phyloP scores from a whole-genome alignment of 495 filamentous ascomycete species.

The Ramalina peruviana region DNA sequence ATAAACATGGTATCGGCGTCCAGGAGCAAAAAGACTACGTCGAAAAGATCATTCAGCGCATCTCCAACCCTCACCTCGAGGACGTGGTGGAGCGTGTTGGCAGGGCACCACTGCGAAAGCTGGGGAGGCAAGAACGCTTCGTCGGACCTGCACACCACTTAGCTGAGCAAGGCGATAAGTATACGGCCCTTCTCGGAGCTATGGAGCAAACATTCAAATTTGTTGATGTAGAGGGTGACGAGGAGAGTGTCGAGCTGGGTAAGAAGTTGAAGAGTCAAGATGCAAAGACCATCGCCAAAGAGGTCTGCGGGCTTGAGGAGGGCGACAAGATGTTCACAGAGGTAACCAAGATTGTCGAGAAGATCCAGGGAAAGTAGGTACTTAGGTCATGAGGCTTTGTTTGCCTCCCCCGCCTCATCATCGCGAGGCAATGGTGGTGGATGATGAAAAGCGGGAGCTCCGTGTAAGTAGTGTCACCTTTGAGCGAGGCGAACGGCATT shows the following conservation, averaged over 20 bases:
- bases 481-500: no score
- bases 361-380: slow-evolving; percentile 44
- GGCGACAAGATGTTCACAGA: slow-evolving; percentile 57
- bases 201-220: slow-evolving; percentile 82
- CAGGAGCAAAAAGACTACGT: slow-evolving; percentile 81
- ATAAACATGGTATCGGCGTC: slow-evolving; percentile 66
- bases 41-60: slow-evolving; percentile 78
- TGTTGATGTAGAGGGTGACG: slow-evolving; percentile 80
- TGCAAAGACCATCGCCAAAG: slow-evolving; percentile 50
- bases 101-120: slow-evolving; percentile 84
- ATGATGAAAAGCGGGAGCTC: no score
- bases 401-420: no score
- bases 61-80: slow-evolving; percentile 88
- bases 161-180: slow-evolving; percentile 60
- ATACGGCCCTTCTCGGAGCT: slow-evolving; percentile 54
- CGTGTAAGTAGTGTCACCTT: no score
- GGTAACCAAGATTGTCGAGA: slow-evolving; percentile 59
- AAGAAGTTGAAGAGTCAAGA: slow-evolving; percentile 61
- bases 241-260: slow-evolving; percentile 70
- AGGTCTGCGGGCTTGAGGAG: slow-evolving; percentile 62
- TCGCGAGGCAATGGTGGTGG: no score
- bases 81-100: slow-evolving; percentile 92
- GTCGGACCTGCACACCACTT: slow-evolving; percentile 80
- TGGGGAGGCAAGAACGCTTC: slow-evolving; percentile 85
- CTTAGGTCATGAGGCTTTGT: not conserved